Conservation (phyloP, 2,329 filamentous ascomycete genomes). For the Aspergillus hortae region DNA sequence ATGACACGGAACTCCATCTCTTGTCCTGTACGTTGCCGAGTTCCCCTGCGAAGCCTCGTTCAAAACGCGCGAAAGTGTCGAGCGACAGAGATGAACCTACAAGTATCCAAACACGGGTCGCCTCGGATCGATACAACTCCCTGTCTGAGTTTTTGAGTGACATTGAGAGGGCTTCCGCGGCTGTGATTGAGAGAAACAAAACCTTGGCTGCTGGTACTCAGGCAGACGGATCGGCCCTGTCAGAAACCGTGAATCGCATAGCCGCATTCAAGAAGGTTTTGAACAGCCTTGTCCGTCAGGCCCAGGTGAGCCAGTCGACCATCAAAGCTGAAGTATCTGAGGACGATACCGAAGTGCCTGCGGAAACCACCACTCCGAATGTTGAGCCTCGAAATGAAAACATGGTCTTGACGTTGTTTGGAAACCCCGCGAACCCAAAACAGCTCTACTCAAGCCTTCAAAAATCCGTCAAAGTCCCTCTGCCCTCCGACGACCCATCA, state of each 20-base stretch:
- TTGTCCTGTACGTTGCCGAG: slow-evolving; percentile 38
- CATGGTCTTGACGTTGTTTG: slow-evolving; percentile 71
- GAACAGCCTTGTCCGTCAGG: slow-evolving; percentile 60
- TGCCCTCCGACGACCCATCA: slow-evolving; percentile 36
- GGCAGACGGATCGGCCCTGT: slow-evolving; percentile 25
- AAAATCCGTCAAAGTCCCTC: slow-evolving; percentile 38
- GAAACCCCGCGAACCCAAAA: slow-evolving; percentile 68
- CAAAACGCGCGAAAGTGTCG: slow-evolving; percentile 42
- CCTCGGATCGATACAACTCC: slow-evolving; percentile 36
- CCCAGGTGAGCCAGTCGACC: slow-evolving; percentile 47
- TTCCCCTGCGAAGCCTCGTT: slow-evolving; percentile 37
- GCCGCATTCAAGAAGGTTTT: slow-evolving; percentile 61
- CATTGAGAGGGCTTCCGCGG: slow-evolving; percentile 38
- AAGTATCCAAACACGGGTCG: slow-evolving; percentile 38
- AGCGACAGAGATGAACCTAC: slow-evolving; percentile 30
- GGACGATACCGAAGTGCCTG: slow-evolving; percentile 33
- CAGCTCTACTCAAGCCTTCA: slow-evolving; percentile 86
- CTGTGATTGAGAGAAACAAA: slow-evolving; percentile 36
- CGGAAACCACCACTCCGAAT: slow-evolving; percentile 31
- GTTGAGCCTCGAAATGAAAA: slow-evolving; percentile 48
- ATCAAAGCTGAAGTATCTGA: slow-evolving; percentile 33
- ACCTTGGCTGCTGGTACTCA: slow-evolving; percentile 24
- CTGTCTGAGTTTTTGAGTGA: slow-evolving; percentile 42
- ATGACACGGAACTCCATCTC: slow-evolving; percentile 43
- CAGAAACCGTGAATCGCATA: slow-evolving; percentile 44